These are phyloP conservation scores for Chaetomium cochliodes DNA, from an alignment of 495 filamentous ascomycete genomes.

Conservation along the genomic window DNA sequence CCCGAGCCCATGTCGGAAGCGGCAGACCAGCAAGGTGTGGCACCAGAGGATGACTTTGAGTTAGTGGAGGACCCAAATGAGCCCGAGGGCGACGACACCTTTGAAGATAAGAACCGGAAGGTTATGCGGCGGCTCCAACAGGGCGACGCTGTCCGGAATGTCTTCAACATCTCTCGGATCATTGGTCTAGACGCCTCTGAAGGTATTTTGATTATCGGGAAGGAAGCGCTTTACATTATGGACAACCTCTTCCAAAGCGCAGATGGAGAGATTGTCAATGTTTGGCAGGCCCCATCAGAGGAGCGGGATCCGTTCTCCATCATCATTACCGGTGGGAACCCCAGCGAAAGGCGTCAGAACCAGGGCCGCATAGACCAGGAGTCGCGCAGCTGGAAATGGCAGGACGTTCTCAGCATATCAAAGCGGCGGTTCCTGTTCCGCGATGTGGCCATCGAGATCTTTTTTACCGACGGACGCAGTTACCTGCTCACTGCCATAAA, in stretches of 20 bases:
- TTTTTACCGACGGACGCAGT: slow-evolving; percentile 94
- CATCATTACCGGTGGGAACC: slow-evolving; percentile 80
- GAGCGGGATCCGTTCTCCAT: slow-evolving; percentile 94
- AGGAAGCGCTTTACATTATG: slow-evolving; percentile 86
- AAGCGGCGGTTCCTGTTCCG: slow-evolving; percentile 94
- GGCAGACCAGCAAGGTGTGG: slow-evolving; percentile 33
- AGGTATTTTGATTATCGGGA: slow-evolving; percentile 90
- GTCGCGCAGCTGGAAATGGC: slow-evolving; percentile 88
- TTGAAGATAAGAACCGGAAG: slow-evolving; percentile 95
- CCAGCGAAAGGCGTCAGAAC: slow-evolving; percentile 54
- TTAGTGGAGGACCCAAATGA: slow-evolving; percentile 80
- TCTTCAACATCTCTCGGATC: slow-evolving; percentile 92
- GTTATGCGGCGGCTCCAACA: slow-evolving; percentile 93
- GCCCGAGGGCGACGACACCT: slow-evolving; percentile 76
- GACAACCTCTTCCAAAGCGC: slow-evolving; percentile 92
- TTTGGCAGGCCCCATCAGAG: slow-evolving; percentile 86
- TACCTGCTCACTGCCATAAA: slow-evolving; percentile 85
- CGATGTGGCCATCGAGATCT: slow-evolving; percentile 91
- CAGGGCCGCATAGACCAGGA: slow-evolving; percentile 64
- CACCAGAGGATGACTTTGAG: slow-evolving; percentile 86
- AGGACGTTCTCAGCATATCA: slow-evolving; percentile 92
- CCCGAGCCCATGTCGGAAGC: slow-evolving; percentile 24
- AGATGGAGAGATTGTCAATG: slow-evolving; percentile 94
- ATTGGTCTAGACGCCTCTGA: slow-evolving; percentile 90
- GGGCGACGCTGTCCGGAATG: slow-evolving; percentile 87